phyloP scores from a whole-genome alignment of 495 filamentous ascomycete genomes.

The Penicillium mononematosum region DNA sequence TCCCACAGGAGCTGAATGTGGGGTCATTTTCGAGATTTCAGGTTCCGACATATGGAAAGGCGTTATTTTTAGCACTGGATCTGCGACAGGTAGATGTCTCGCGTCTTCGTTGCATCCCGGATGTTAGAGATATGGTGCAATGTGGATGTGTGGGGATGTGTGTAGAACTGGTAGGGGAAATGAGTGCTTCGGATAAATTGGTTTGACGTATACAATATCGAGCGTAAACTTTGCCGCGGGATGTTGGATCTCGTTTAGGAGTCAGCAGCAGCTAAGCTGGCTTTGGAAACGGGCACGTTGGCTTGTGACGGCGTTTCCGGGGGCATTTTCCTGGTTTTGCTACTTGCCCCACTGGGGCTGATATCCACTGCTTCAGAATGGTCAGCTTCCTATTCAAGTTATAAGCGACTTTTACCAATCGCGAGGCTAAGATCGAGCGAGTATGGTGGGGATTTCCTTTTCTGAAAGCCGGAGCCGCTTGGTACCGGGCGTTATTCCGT shows the following conservation, averaged over 20 bases:
- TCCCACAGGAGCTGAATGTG: constrained; percentile 5
- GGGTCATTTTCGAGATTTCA: constrained; percentile 7
- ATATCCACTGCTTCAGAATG: background rate
- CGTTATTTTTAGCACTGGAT: constrained; percentile 24
- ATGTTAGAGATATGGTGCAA: constrained; percentile 2
- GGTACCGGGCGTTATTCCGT: background rate
- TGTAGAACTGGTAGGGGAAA: constrained; percentile 1
- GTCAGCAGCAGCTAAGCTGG: background rate
- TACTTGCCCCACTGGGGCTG: constrained; percentile 6
- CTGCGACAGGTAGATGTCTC: constrained; percentile 2
- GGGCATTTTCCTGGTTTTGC: background rate
- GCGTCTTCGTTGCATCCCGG: background rate
- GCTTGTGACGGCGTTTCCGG: constrained; percentile 2
- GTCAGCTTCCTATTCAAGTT: background rate
- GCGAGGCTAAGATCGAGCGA: background rate
- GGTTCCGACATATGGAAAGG: background rate
- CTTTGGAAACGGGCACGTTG: background rate
- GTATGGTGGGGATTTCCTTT: background rate
- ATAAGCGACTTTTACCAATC: background rate
- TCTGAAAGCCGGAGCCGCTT: constrained; percentile 1
- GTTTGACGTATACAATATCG: background rate
- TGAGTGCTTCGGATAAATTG: constrained; percentile 7
- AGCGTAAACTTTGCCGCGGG: background rate
- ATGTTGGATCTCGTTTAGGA: background rate
- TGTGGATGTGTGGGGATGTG: background rate